phyloP scores from a whole-genome alignment of 352 stramenopile genomes.

The Peronospora farinosa region DNA sequence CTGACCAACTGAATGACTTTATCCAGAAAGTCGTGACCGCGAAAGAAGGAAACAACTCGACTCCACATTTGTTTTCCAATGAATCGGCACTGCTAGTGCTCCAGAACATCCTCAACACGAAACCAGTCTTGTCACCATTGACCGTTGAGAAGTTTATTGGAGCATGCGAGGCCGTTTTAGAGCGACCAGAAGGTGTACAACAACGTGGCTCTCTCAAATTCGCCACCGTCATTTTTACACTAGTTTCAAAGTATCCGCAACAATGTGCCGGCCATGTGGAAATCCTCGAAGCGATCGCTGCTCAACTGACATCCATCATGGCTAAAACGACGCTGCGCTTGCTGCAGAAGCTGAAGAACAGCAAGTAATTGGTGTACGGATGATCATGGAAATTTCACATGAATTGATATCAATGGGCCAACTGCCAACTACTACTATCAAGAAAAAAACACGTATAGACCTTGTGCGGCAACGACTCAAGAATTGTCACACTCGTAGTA shows the following conservation, averaged over 20 bases:
- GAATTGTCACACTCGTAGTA: slow-evolving; percentile 56
- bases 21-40: slow-evolving; percentile 13
- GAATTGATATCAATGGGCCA: neutral
- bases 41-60: slow-evolving; percentile 2
- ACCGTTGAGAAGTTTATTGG: slow-evolving; percentile 47
- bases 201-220: slow-evolving; percentile 51
- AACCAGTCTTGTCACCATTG: slow-evolving; percentile 36
- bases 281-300: slow-evolving; percentile 38
- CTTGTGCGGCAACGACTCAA: slow-evolving; percentile 8
- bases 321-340: slow-evolving; percentile 57
- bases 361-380: slow-evolving; percentile 13
- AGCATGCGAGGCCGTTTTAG: slow-evolving; percentile 37
- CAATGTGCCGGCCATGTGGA: slow-evolving; percentile 42
- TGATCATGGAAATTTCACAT: slow-evolving; percentile 1
- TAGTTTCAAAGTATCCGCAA: slow-evolving; percentile 55
- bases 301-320: slow-evolving; percentile 49
- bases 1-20: slow-evolving; percentile 46
- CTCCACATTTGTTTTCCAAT: slow-evolving; percentile 46
- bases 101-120: slow-evolving; percentile 64
- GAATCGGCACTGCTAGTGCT: slow-evolving; percentile 64
- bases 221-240: slow-evolving; percentile 54
- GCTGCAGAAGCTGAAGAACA: slow-evolving; percentile 56
- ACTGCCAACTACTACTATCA: too few relatives aligned
- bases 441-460: slow-evolving; percentile 1
- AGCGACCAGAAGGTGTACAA: slow-evolving; percentile 26